Evolutionary conservation across 2,329 filamentous ascomycete genomes (phyloP), one percentile per base, ranked within the genome.

Genomic region (Helotiales sp.): DNA sequence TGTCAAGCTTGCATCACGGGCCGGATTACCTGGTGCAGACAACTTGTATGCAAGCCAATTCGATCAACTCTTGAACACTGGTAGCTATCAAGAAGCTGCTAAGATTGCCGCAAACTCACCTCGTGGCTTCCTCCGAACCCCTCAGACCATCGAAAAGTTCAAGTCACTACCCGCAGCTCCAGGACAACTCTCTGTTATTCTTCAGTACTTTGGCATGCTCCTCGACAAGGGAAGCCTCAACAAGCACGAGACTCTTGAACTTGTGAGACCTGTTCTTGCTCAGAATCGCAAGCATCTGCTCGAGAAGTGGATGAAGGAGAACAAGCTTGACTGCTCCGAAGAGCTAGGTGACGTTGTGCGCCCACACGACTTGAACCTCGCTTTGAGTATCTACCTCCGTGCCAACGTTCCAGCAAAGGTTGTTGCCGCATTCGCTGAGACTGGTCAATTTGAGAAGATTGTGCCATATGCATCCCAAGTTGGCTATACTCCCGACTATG

Each of bases 61-160:
- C 68, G 92, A 99, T 70, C 88, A 91, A 71, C 81, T 97, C 29
- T 86, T 97, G 74, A 82, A 81, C 65, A 81, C 86, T 46, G 91
- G 90, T 30, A 90, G 91, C 71, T 98, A 90, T 73, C 79, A 86
- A 54, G 91, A 95, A 70, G 95, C 95, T 58, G 95, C 95, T 51
- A 97, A 96, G 81, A 89, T 96, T 67, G 96, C 95, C 44, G 96
- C 95, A 51, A 96, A 96, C 79, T 99, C 95, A 2, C 95, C 95
- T 2, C 87, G 93, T 58, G 95, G 95, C 48, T 99, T 99, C 80
- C 81, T 99, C 55, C 90, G 95, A 65, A 98, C 93, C 2, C 83
- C 91, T 22, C 91, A 96, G 70, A 99, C 95, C 6, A 98, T 99
- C 72, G 93, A 97, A 76, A 88, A 90, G 67, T 96, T 99, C 79